Conservation (phyloP, 2,329 filamentous ascomycete genomes). For the Arthrobotrys iridis region DNA sequence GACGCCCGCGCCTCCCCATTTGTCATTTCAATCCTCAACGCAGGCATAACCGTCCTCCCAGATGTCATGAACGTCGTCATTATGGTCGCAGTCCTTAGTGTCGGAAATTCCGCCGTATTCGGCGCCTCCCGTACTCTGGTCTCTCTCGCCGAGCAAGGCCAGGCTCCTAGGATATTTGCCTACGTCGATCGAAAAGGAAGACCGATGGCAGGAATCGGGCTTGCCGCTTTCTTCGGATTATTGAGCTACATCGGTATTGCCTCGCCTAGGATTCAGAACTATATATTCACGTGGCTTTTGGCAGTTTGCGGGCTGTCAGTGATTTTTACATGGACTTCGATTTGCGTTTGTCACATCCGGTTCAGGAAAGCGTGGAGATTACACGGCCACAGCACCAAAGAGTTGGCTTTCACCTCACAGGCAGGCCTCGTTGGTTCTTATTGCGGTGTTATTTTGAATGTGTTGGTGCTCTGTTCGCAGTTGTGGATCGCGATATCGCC, state of each 20-base stretch:
- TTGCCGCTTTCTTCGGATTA: slow-evolving; percentile 75
- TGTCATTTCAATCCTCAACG: slow-evolving; percentile 88
- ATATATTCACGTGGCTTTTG: slow-evolving; percentile 81
- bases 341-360: slow-evolving; percentile 90
- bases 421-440: slow-evolving; percentile 82
- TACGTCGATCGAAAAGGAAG: slow-evolving; percentile 87
- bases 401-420: slow-evolving; percentile 83
- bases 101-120: slow-evolving; percentile 91
- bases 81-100: slow-evolving; percentile 86
- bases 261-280: slow-evolving; percentile 71
- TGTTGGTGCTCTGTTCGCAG: slow-evolving; percentile 79
- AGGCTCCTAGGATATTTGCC: slow-evolving; percentile 78
- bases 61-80: slow-evolving; percentile 96
- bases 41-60: slow-evolving; percentile 81
- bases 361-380: slow-evolving; percentile 82
- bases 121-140: slow-evolving; percentile 90
- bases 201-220: slow-evolving; percentile 75
- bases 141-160: slow-evolving; percentile 85
- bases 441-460: slow-evolving; percentile 79
- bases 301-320: slow-evolving; percentile 77
- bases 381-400: slow-evolving; percentile 75
- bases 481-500: slow-evolving; percentile 89
- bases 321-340: slow-evolving; percentile 82
- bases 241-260: slow-evolving; percentile 73
- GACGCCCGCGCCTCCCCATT: slow-evolving; percentile 85